Base-by-base conservation (phyloP, 176 grass and related monocot genomes). In the Paspalum notatum region DNA sequence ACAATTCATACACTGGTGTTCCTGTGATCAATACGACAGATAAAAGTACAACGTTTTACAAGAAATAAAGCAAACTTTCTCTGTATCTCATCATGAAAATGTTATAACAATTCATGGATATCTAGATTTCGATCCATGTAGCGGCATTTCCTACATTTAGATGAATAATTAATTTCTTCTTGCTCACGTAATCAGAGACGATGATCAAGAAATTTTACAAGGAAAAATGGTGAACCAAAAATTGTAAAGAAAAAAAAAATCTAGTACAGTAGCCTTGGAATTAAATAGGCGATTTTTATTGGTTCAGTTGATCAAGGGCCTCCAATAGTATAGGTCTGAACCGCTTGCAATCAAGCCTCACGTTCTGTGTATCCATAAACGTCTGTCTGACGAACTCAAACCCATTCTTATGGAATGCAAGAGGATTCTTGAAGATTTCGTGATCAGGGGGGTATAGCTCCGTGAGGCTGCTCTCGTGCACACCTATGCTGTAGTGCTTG, bases 311-410 rank as follows among this genome's bases (percentile, higher is more conserved):
- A 79, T 95, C 90, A 37, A 98, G 88, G 16, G 86, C 90, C 62
- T 95, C 78, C 74, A 89, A 32, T 4, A 98, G 80, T 12, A 98
- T 45, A 62, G 59, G 66, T 66, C 61, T 89, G 71, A 98, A 98
- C 72, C 92, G 84, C 9, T 81, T 89, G 43, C 91, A 69, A 62
- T 98, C 90, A 26, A 98, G 88, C 84, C 42, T 93, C 6, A 98
- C 92, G 52, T 98, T 92, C 65, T 98, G 95, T 27, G 84, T 87
- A 25, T 92, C 90, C 96, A 98, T 89, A 76, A 93, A 98, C 9
- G 92, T 94, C 55, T 56, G 75, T 75, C 75, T 80, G 69, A 98
- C 80, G 62, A 91, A 79, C 43, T 91, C 88, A 18, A 94, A 98
- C 5, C 96, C 92, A 6, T 65, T 79, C 17, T 68, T 89, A 75